These are phyloP conservation scores for Geotrichum phurueaensis DNA, from an alignment of 1,139 yeast species.

Conservation along the genomic window DNA sequence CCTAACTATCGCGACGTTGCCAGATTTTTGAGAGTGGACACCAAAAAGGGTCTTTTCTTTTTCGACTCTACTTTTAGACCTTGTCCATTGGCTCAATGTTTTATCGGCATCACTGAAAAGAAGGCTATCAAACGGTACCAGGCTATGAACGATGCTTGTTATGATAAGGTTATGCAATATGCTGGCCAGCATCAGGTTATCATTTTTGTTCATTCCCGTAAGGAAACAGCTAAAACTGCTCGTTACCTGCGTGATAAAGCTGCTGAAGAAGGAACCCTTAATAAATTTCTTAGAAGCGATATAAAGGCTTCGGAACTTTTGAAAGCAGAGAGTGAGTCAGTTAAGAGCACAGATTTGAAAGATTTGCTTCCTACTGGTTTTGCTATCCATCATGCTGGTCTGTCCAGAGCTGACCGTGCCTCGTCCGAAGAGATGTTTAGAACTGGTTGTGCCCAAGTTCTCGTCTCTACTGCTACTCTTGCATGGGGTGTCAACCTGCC, in stretches of 20 bases:
- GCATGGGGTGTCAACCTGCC: constrained; percentile 99
- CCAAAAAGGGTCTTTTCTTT: constrained; percentile 55
- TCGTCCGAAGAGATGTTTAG: constrained; percentile 83
- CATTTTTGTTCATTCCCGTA: constrained; percentile 88
- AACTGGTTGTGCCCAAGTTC: constrained; percentile 72
- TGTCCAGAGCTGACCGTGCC: constrained; percentile 65
- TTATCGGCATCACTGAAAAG: constrained; percentile 80
- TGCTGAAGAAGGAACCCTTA: constrained; percentile 48
- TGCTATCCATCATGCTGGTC: constrained; percentile 95
- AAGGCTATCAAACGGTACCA: constrained; percentile 70
- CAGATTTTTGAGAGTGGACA: constrained; percentile 63
- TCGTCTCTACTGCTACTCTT: constrained; percentile 90
- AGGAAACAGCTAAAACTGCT: constrained; percentile 85
- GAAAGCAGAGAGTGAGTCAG: constrained; percentile 54
- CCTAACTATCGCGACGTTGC: constrained; percentile 92
- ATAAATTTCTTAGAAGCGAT: constrained; percentile 46
- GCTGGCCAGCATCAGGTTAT: constrained; percentile 69
- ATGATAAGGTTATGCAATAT: constrained; percentile 70
- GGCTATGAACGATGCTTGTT: constrained; percentile 90
- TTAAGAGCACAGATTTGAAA: constrained; percentile 50
- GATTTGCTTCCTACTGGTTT: constrained; percentile 65
- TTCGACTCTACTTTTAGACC: constrained; percentile 85
- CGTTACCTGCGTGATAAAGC: constrained; percentile 61
- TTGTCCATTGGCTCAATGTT: constrained; percentile 85
- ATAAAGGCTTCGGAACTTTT: constrained; percentile 61